Percentiles rank a stretch among this genome's conserved stretches.
Conservation (phyloP, 164 flowering plant genomes). For the Piper longum region DNA sequence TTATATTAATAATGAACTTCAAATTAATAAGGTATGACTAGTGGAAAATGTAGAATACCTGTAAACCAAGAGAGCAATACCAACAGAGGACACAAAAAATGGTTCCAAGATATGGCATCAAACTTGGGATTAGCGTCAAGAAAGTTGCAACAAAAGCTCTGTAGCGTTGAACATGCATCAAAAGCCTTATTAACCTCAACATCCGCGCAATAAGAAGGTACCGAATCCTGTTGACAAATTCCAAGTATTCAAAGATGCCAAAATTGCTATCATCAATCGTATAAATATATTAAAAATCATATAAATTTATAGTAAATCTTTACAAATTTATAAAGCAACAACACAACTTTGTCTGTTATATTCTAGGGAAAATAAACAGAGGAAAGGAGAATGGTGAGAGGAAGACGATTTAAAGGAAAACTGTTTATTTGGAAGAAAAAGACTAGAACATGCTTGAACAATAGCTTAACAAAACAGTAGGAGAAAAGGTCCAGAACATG, state of each 20-base stretch:
- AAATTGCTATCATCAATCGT: not conserved
- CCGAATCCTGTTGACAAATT: conserved; percentile 59
- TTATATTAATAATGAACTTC: no score
- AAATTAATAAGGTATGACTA: not conserved
- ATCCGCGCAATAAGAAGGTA: conserved; percentile 95
- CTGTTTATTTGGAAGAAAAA: no score
- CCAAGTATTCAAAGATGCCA: not conserved
- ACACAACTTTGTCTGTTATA: no score
- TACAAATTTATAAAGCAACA: no score
- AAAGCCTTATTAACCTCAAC: conserved; percentile 74
- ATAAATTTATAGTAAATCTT: no score
- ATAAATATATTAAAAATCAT: no score
- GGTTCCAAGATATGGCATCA: conserved; percentile 94
- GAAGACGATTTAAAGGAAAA: no score
- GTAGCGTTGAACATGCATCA: conserved; percentile 66
- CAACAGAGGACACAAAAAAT: conserved; percentile 72
- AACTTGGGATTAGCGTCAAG: conserved; percentile 76
- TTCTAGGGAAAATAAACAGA: no score
- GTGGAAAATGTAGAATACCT: conserved; percentile 33
- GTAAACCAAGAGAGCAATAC: conserved; percentile 88
- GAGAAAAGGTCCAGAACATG: no score
- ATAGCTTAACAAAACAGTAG: no score
- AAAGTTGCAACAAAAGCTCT: conserved; percentile 87
- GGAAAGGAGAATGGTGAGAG: no score
- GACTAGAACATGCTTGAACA: no score